Percentiles rank a stretch among this genome's conserved stretches.
These are phyloP conservation scores for Hirschfeldia incana DNA, from an alignment of 345 rosid species.

Conservation along the genomic window DNA sequence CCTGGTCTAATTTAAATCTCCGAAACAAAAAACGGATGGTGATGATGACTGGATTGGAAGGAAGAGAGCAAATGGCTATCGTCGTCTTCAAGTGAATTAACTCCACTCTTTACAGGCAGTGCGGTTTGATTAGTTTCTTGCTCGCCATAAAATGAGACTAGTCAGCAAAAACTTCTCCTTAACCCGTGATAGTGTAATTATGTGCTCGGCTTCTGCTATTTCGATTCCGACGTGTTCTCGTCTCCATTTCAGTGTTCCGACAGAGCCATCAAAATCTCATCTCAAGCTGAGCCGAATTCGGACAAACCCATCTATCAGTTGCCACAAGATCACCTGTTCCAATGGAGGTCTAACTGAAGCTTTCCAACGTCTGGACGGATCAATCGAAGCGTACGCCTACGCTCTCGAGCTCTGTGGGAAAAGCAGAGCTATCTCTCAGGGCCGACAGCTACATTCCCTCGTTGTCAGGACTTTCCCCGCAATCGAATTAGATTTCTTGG, in stretches of 20 bases:
- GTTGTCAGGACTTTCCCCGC: constrained; percentile 42
- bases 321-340: background rate
- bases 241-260: constrained; percentile 16
- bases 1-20: no score
- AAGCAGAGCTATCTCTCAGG: constrained; percentile 44
- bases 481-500: constrained; percentile 43
- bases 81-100: no score
- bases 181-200: background rate
- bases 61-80: no score
- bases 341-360: background rate
- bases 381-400: constrained; percentile 45
- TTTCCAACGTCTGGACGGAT: background rate
- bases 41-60: no score
- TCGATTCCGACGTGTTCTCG: constrained; percentile 17
- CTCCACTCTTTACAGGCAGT: no score
- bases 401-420: constrained; percentile 55
- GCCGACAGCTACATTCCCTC: constrained; percentile 61
- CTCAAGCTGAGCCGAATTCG: constrained; percentile 24
- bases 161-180: background rate
- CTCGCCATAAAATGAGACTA: background rate
- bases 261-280: constrained; percentile 11
- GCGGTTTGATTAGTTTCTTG: no score
- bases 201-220: constrained; percentile 34
- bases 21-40: no score
- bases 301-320: background rate